Conservation (phyloP, 2,329 filamentous ascomycete genomes). For the Epichloe sylvatica region DNA sequence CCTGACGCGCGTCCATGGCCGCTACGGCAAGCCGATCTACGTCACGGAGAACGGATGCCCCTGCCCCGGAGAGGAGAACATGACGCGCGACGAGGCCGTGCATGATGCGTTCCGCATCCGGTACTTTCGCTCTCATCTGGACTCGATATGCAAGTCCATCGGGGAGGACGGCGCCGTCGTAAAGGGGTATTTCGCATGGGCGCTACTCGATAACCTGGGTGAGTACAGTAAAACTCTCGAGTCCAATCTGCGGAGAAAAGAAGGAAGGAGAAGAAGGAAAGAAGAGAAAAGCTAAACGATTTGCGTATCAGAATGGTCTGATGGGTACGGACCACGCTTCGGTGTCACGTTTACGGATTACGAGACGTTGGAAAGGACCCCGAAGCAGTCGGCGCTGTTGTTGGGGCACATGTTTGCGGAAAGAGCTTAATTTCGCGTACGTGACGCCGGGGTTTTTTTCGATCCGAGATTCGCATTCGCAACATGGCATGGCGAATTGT, state of each 20-base stretch:
- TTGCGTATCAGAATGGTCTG: conserved; percentile 18
- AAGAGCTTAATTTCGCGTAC: not conserved
- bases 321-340: conserved; percentile 24
- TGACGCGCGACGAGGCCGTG: conserved; percentile 17
- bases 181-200: conserved; percentile 23
- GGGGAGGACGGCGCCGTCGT: conserved; percentile 18
- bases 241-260: too few species aligned
- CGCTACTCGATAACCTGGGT: conserved; percentile 22
- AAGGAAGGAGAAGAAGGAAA: not conserved
- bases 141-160: conserved; percentile 19
- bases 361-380: conserved; percentile 22
- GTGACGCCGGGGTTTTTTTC: too few species aligned
- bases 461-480: too few species aligned
- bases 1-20: conserved; percentile 12
- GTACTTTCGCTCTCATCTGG: conserved; percentile 25
- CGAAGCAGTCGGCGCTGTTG: conserved; percentile 21
- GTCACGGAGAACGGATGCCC: conserved; percentile 23
- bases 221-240: too few species aligned
- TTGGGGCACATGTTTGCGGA: conserved; percentile 15
- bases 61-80: conserved; percentile 21
- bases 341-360: conserved; percentile 25
- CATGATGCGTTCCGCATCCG: conserved; percentile 22
- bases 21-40: conserved; percentile 16
- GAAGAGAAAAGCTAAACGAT: not conserved
- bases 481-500: too few species aligned